Evolutionary conservation across 768 basidiomycete species (phyloP), one percentile per base, ranked within the genome.

Genomic region (Boletus eberwhitei): DNA sequence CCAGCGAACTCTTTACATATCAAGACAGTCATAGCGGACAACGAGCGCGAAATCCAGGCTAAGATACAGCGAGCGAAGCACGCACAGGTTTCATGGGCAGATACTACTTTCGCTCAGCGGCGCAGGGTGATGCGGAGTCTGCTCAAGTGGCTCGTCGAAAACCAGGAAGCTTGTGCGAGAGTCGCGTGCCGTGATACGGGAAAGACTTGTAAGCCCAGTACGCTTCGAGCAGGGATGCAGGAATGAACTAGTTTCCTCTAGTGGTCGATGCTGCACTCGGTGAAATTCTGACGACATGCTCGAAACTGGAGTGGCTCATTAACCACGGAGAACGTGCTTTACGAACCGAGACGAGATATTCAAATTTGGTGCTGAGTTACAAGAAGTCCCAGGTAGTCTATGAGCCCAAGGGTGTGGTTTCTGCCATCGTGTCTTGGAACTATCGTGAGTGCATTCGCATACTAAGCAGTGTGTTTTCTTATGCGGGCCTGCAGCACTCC

Each of bases 211-310:
- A 63, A 70, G 88, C 80, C 31, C 42, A 39, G 13, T 3, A 12
- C 6, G 0, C 29, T 52, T 46, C 31, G 46, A 32, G 17, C 38
- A 39, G 24, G 39, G 39, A 26, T 0, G 22, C 5, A 45, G 51
- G 41, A 46, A 42, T 56, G 36, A 58, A 48, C n/a, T 22, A 14
- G 11, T 50, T 53, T 35, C 5, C 13, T 55, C 24, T 48, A 97
- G 95, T 95, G 69, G 79, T 98, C 55, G 96, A 98, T 63, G 94
- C 95, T 32, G 87, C 90, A 2, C 78, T 99, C 38, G 97, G 97
- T 35, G 97, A 99, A 72, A 89, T 98, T 59, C 65, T 99, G 40
- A 90, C 90, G n/a, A 97, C 93, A 0, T 90, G 91, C 65, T 89
- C 91, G 12, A 99, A 99, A 70, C 76, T 98, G 73, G 90, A 96